A percentile compares a stretch with the other conserved stretches of the same genome.
Evolutionary conservation across 176 grass and related monocot species (phyloP).

Genomic region (Lolium multiflorum): DNA sequence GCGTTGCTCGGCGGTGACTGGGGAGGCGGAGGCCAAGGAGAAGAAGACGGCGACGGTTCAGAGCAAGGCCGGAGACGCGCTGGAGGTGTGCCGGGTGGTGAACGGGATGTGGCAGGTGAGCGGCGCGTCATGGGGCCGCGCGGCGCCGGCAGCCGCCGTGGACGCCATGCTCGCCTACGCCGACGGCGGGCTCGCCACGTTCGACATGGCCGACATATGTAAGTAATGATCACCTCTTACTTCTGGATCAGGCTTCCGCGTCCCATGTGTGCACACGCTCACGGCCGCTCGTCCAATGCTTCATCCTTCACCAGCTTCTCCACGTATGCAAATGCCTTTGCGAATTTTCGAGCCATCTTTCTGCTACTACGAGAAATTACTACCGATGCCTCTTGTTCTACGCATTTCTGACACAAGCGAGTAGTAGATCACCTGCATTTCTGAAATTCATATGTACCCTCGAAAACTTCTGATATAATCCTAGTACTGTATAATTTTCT

Average conservation of each 20-base stretch:
- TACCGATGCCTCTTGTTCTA: too few relatives aligned
- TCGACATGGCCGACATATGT: conserved; percentile 84
- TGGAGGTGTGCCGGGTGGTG: conserved; percentile 69
- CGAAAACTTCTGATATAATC: too few relatives aligned
- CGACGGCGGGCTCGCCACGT: conserved; percentile 65
- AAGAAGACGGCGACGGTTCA: conserved; percentile 43
- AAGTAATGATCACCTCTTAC: background rate
- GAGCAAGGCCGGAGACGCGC: conserved; percentile 49
- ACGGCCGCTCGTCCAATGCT: background rate
- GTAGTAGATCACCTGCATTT: too few relatives aligned
- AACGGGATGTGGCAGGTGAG: conserved; percentile 74
- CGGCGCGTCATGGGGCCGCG: conserved; percentile 61
- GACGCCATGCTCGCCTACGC: conserved; percentile 76
- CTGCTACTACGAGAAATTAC: background rate
- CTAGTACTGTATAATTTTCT: too few relatives aligned
- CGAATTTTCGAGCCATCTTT: background rate
- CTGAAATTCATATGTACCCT: too few relatives aligned
- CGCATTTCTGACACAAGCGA: too few relatives aligned
- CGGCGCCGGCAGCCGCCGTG: conserved; percentile 45
- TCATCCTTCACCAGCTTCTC: background rate
- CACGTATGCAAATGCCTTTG: background rate
- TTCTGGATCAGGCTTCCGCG: conserved; percentile 37
- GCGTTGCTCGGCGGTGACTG: background rate
- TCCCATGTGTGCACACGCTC: background rate
- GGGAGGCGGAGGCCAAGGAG: background rate